Percentiles rank a stretch among this genome's conserved stretches.
phyloP scores from a whole-genome alignment of 192 early-diverging fungal species.

The Coemansia sp. region DNA sequence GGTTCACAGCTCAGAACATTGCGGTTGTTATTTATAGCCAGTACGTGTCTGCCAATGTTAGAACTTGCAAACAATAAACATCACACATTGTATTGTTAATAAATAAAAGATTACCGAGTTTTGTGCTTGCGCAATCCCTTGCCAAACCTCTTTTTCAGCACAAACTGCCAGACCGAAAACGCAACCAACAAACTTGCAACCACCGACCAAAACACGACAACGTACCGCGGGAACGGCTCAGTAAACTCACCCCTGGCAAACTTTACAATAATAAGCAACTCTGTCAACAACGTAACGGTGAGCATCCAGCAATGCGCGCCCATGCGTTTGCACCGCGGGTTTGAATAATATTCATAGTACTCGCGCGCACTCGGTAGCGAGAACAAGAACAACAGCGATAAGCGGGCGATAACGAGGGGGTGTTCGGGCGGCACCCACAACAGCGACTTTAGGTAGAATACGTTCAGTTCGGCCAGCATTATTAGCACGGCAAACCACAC shows the following conservation, averaged over 20 bases:
- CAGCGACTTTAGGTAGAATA: constrained; percentile 92
- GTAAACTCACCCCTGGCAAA: constrained; percentile 85
- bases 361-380: constrained; percentile 84
- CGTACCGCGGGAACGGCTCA: constrained; percentile 65
- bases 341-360: constrained; percentile 82
- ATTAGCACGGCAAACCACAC: constrained; percentile 62
- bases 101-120: too few species aligned
- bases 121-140: too few species aligned
- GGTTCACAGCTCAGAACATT: too few species aligned
- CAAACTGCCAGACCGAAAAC: constrained; percentile 80
- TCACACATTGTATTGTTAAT: too few species aligned
- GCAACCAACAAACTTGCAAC: constrained; percentile 58
- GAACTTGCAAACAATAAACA: too few species aligned
- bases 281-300: constrained; percentile 81
- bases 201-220: constrained; percentile 72
- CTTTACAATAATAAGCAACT: constrained; percentile 89
- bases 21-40: too few species aligned
- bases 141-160: constrained; percentile 9
- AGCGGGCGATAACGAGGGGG: constrained; percentile 70
- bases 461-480: constrained; percentile 77
- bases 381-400: constrained; percentile 81
- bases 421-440: constrained; percentile 90
- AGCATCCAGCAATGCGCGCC: constrained; percentile 94
- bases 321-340: constrained; percentile 78
- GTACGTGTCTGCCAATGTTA: too few species aligned